phyloP scores from a whole-genome alignment of 306 rosid species.

The Sechiopsis laciniata region DNA sequence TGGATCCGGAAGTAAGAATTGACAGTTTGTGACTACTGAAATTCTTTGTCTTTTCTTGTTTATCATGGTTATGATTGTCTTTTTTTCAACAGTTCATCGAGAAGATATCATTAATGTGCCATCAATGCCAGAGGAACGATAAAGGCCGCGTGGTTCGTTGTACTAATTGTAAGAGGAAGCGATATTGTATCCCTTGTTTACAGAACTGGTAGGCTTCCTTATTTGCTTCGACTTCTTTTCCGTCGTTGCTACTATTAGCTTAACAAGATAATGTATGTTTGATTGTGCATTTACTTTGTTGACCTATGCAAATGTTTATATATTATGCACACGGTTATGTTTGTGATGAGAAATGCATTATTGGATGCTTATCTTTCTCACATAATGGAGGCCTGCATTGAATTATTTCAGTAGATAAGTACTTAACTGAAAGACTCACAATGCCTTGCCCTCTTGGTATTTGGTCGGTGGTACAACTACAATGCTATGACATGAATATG shows the following conservation, averaged over 20 bases:
- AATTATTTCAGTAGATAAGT: not conserved
- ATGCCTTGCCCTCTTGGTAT: not conserved
- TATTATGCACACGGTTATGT: not conserved
- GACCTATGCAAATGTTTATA: not conserved
- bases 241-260: no score
- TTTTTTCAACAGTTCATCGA: constrained; percentile 37
- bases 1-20: constrained; percentile 20
- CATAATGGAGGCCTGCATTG: not conserved
- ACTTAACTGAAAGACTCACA: not conserved
- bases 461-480: not conserved
- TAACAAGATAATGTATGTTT: not conserved
- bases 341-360: not conserved
- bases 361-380: not conserved
- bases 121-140: constrained; percentile 85
- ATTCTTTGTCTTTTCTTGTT: not conserved
- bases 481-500: not conserved
- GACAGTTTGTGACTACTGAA: not conserved
- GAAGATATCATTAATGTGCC: constrained; percentile 58
- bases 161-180: constrained; percentile 36
- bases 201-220: constrained; percentile 40
- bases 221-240: not conserved
- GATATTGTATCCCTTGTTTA: constrained; percentile 53
- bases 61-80: not conserved
- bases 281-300: not conserved
- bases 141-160: constrained; percentile 70